phyloP scores from a whole-genome alignment of 805 yeast genomes.

The Yarrowia hollandica region DNA sequence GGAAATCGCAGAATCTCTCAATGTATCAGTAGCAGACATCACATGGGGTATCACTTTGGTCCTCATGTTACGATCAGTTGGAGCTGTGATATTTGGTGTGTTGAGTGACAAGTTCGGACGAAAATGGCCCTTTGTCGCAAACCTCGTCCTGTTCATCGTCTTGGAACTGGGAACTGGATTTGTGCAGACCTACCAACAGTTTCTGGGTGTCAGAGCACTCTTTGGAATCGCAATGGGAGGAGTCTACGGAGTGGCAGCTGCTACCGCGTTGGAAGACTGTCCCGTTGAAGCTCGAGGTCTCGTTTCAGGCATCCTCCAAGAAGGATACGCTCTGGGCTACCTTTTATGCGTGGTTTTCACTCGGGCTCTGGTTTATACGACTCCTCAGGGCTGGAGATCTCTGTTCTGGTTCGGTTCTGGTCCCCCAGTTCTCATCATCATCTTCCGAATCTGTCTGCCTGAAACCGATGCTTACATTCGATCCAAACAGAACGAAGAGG shows the following conservation, averaged over 20 bases:
- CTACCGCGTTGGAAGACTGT: conserved; percentile 3
- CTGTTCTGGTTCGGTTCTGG: conserved; percentile 4
- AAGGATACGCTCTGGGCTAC: neutral
- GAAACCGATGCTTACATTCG: neutral
- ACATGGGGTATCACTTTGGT: neutral
- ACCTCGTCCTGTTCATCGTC: neutral
- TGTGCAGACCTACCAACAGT: neutral
- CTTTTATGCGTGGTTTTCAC: neutral
- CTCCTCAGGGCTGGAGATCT: conserved; percentile 9
- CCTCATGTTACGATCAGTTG: neutral
- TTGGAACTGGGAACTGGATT: neutral
- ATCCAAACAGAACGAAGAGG: neutral
- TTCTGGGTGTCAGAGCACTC: neutral
- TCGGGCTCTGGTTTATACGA: neutral
- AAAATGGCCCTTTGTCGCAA: neutral
- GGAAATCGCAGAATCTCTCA: neutral
- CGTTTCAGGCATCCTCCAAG: neutral
- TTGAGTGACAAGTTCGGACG: neutral
- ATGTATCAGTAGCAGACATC: neutral
- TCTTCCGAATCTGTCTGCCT: neutral
- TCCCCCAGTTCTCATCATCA: neutral
- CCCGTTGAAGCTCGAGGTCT: neutral
- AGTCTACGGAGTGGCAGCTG: neutral
- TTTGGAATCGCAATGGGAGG: conserved; percentile 11
- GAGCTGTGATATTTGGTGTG: neutral